Evolutionary conservation across 352 stramenopile species (phyloP).

Genomic region (Globisporangium okanoganense): DNA sequence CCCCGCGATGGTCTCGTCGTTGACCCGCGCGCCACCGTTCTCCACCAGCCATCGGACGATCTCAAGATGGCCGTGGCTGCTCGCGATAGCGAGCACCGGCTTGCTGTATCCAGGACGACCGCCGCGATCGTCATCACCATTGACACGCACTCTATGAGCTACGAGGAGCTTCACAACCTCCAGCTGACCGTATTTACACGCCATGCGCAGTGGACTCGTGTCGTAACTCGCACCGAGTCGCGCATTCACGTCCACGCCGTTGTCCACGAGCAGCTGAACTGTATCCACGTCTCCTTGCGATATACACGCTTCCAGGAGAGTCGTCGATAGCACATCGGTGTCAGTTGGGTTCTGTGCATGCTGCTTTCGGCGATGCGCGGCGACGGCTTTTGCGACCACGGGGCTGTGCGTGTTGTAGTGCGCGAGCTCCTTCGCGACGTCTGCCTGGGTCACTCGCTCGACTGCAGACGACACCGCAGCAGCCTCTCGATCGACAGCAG

Average conservation of each 20-base stretch:
- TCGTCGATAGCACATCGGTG: neutral
- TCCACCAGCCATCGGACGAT: neutral
- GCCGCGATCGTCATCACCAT: neutral
- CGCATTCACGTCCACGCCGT: neutral
- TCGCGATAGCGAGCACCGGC: neutral
- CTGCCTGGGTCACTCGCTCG: neutral
- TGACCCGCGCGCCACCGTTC: neutral
- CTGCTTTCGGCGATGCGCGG: neutral
- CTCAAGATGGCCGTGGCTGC: neutral
- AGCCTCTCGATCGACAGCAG: neutral
- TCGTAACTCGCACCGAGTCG: neutral
- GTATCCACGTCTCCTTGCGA: neutral
- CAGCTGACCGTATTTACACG: neutral
- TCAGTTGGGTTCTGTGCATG: neutral
- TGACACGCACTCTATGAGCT: neutral
- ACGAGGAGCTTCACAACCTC: neutral
- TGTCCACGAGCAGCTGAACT: neutral
- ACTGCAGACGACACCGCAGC: neutral
- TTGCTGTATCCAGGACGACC: neutral
- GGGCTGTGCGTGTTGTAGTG: neutral
- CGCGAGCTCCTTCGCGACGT: neutral
- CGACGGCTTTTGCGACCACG: neutral
- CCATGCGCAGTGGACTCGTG: neutral
- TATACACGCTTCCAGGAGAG: neutral
- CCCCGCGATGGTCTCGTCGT: neutral